Conservation (phyloP, 805 yeast genomes). For the Wickerhamiella domercqiae region DNA sequence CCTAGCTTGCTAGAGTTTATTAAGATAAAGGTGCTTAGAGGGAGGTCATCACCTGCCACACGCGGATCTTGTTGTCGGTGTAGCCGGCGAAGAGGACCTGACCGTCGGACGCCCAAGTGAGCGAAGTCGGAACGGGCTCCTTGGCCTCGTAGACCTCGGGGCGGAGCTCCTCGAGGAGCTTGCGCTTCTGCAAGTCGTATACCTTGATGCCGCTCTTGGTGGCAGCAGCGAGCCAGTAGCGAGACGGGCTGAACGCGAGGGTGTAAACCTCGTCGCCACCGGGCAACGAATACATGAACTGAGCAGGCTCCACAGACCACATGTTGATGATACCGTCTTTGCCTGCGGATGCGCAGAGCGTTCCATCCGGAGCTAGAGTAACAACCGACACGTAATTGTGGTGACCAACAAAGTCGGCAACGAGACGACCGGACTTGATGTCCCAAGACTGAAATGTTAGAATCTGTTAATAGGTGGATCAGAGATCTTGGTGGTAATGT, state of each 20-base stretch:
- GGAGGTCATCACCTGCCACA: conserved; percentile 90
- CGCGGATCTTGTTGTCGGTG: conserved; percentile 99
- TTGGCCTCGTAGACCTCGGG: conserved; percentile 92
- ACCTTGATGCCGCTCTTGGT: conserved; percentile 95
- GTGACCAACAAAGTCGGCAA: conserved; percentile 98
- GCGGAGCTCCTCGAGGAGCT: conserved; percentile 89
- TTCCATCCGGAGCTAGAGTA: conserved; percentile 99
- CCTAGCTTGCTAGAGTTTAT: too few species aligned
- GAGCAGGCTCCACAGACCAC: conserved; percentile 86
- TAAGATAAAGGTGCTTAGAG: too few species aligned
- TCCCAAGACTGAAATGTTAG: conserved; percentile 70
- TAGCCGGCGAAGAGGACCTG: conserved; percentile 99
- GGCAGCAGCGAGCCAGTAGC: conserved; percentile 99
- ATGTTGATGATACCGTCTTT: conserved; percentile 97
- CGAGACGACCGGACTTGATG: conserved; percentile 63
- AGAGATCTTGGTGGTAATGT: conserved; percentile 97
- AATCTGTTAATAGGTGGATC: conserved; percentile 31
- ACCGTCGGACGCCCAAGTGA: conserved; percentile 99
- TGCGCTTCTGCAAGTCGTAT: conserved; percentile 92
- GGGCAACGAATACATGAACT: conserved; percentile 79
- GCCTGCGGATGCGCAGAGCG: conserved; percentile 98
- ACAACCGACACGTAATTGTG: conserved; percentile 95
- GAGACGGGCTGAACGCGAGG: conserved; percentile 99
- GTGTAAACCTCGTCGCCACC: conserved; percentile 97
- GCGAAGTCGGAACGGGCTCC: conserved; percentile 95